Evolutionary conservation across 2,329 filamentous ascomycete species (phyloP), one percentile per base, ranked within the genome.

Genomic region (Penicillium sp.): DNA sequence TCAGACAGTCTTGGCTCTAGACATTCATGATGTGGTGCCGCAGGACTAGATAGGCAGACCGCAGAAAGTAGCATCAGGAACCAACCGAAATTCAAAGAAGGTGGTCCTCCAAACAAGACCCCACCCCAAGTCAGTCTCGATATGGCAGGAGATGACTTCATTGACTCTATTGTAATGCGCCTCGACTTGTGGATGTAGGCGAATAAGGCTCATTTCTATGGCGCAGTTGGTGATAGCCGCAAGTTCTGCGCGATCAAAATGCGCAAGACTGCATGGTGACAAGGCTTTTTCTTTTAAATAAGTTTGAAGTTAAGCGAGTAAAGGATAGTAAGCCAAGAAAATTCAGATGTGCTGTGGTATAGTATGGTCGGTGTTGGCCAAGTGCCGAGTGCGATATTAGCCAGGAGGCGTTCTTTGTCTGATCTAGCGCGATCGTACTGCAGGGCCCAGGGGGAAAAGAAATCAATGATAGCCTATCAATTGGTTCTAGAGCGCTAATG

Each of bases 141-240:
- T 19, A 39, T 35, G 44, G 44, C 8, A 49, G n/a, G 52, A 12
- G 10, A 25, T 42, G 23, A 39, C 35, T 49, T 54, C 25, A 49
- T 49, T n/a, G 41, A 35, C 19, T 43, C 19, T 38, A 21, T 42
- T 35, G 17, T 12, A 49, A 53, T 39, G 27, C 19, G n/a, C 7
- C 17, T 42, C 19, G 42, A 53, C 35, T 57, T 19, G 19, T n/a
- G 27, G 6, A 9, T 17, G 10, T 42, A 53, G 53, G 38, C 47
- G 35, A 53, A 60, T 49, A 56, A 48, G 53, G 47, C 49, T 60
- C 51, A 51, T 33, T 45, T 49, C 42, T 42, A 61, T 64, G 61
- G 66, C 66, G 66, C 66, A 66, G 67, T 70, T 70, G 68, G 66
- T 70, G 66, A 70, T 67, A 65, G 55, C 55, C 61, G 59, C 53